Evolutionary conservation across 75 land plant genomes (phyloP), one percentile per base, ranked within the genome.

Genomic region (Cunninghamia lanceolata): DNA sequence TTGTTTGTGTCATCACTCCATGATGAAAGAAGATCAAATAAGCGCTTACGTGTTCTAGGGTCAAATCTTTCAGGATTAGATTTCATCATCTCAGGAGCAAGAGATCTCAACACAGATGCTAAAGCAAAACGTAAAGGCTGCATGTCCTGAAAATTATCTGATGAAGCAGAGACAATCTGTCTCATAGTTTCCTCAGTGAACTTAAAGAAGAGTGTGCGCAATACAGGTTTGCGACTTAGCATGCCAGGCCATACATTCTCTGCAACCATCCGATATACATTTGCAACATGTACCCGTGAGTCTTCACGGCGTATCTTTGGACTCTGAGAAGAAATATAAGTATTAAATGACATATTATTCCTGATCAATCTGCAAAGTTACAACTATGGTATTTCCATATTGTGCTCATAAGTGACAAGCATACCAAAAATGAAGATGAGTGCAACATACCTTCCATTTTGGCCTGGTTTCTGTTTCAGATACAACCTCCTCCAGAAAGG

Each of bases 161-260:
- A 80, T 28, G 95, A 71, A 54, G 96, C 84, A 73, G 90, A 71
- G 7, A 83, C 25, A 71, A 94, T 91, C 68, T 94, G 93, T 85
- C 84, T 90, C n/a, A 89, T 92, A 13, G 99, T 95, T 42, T 95
- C 99, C 25, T 97, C 99, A 91, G 97, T 97, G 89, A 98, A 98
- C 85, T 84, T 91, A 85, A 94, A 85, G 84, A 91, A 95, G 85
- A 95, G 99, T 14, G 89, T 87, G 71, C 96, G 95, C 38, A 96
- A 88, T 56, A 94, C 85, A 30, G 96, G 91, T 78, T 96, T 97
- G 5, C 92, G 92, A 14, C 89, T 87, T 38, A 98, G 93, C 91
- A 94, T 95, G 30, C 96, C 99, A 35, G 96, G 99, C 99, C 99
- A 98, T 28, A 98, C 88, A 52, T 93, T 97, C 88, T 98, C 99